A percentile compares a stretch with the other conserved stretches of the same genome.
Evolutionary conservation across 257 asterid species (phyloP).

Genomic region (Solanum bulbocastanum): DNA sequence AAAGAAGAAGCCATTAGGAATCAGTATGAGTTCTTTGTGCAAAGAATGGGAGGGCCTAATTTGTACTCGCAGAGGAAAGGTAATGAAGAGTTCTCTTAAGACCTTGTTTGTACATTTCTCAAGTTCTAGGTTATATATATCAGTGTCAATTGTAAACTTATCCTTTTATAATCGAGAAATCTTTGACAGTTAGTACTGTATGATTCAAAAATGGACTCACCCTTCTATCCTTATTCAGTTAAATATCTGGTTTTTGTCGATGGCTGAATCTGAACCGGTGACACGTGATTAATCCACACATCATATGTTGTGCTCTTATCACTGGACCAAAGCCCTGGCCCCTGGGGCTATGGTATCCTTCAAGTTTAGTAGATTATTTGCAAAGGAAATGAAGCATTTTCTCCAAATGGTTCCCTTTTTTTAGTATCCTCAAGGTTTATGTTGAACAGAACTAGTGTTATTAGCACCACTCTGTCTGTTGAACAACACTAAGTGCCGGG

Average conservation of each 20-base stretch:
- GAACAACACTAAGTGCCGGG: not conserved
- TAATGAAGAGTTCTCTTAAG: conserved; percentile 1
- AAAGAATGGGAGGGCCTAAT: conserved; percentile 96
- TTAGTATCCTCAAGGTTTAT: not conserved
- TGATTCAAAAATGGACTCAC: not conserved
- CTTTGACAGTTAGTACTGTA: not conserved
- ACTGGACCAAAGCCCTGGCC: not conserved
- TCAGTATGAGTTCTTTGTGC: conserved; percentile 86
- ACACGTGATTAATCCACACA: not conserved
- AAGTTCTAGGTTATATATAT: not conserved
- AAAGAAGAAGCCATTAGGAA: conserved; percentile 96
- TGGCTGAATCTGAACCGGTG: not conserved
- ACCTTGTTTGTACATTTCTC: not conserved
- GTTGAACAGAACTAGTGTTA: not conserved
- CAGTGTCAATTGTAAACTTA: not conserved
- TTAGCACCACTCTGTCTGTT: not conserved
- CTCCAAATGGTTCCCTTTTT: not conserved
- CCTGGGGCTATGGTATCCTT: not conserved
- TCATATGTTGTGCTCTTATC: not conserved
- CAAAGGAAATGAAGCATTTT: not conserved
- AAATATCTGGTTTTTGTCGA: not conserved
- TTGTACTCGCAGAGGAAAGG: conserved; percentile 83
- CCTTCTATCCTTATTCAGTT: not conserved
- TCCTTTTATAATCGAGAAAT: not conserved
- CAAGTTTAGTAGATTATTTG: not conserved